Conservation (phyloP, 2,329 filamentous ascomycete genomes). For the Aspergillus pseudotamarii region DNA sequence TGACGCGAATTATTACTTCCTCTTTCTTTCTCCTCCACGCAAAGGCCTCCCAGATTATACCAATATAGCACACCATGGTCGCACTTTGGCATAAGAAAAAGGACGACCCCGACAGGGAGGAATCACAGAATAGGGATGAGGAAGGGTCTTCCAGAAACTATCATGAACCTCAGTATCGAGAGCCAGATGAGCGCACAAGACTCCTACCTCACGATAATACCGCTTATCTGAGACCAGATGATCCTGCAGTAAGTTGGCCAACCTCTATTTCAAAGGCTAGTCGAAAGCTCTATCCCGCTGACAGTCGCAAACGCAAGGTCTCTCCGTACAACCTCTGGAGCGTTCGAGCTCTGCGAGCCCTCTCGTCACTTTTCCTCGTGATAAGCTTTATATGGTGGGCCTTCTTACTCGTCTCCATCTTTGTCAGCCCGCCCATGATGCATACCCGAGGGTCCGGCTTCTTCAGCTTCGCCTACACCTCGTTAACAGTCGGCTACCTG, state of each 20-base stretch:
- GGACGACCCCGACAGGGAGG: neutral
- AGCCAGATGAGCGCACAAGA: conserved; percentile 64
- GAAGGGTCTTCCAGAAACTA: neutral
- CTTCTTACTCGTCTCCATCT: conserved; percentile 81
- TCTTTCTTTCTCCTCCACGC: neutral
- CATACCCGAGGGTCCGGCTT: conserved; percentile 89
- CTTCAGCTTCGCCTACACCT: conserved; percentile 82
- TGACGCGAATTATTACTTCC: neutral
- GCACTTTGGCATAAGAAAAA: conserved; percentile 2
- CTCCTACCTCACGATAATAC: conserved; percentile 68
- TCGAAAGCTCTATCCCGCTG: neutral
- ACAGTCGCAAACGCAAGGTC: conserved; percentile 46
- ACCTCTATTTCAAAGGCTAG: neutral
- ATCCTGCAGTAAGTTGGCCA: conserved; percentile 68
- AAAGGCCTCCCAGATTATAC: neutral
- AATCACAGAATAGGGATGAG: neutral
- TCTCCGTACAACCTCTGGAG: conserved; percentile 95
- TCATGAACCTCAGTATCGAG: conserved; percentile 24
- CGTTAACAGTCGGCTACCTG: conserved; percentile 74
- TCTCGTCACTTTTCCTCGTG: conserved; percentile 75
- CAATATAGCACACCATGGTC: conserved; percentile 2
- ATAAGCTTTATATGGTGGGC: conserved; percentile 92
- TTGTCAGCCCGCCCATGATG: conserved; percentile 86
- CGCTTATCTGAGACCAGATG: conserved; percentile 74
- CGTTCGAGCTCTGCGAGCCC: conserved; percentile 75